A percentile compares a stretch with the other conserved stretches of the same genome.
Conservation (phyloP, 1,284 basidiomycete species). For the Tausonia pullulans region DNA sequence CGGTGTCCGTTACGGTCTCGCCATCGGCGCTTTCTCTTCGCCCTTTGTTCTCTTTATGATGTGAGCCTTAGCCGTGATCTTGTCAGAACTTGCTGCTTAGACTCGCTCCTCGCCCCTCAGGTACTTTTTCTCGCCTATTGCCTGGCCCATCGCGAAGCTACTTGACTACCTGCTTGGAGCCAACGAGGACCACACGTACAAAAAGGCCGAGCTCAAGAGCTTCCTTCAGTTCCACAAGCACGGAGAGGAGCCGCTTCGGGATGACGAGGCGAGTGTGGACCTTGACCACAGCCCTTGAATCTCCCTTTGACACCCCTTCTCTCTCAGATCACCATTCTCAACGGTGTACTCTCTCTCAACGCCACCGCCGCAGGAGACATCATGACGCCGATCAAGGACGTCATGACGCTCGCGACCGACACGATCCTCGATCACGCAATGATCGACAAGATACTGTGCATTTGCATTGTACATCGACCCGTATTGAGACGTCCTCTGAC, state of each 20-base stretch:
- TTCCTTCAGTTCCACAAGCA: slow-evolving; percentile 82
- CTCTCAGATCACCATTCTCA: slow-evolving; percentile 64
- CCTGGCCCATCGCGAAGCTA: slow-evolving; percentile 80
- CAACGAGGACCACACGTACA: slow-evolving; percentile 61
- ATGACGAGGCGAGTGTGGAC: slow-evolving; percentile 46
- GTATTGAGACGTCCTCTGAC: background rate
- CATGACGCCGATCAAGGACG: slow-evolving; percentile 68
- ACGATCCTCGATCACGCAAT: slow-evolving; percentile 66
- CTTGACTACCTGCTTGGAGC: slow-evolving; percentile 67
- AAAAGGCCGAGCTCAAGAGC: slow-evolving; percentile 82
- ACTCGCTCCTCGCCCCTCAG: background rate
- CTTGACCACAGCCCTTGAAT: background rate
- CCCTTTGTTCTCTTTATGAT: slow-evolving; percentile 61
- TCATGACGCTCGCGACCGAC: slow-evolving; percentile 45
- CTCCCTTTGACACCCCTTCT: background rate
- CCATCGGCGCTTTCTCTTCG: slow-evolving; percentile 82
- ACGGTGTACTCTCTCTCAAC: slow-evolving; percentile 75
- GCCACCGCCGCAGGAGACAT: slow-evolving; percentile 70
- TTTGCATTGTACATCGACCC: background rate
- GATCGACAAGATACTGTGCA: slow-evolving; percentile 53
- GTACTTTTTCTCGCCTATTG: slow-evolving; percentile 42
- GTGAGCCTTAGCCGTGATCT: slow-evolving; percentile 39
- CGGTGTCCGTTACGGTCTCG: slow-evolving; percentile 83
- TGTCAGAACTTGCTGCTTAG: background rate
- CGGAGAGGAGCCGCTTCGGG: slow-evolving; percentile 72